phyloP scores from a whole-genome alignment of 2,329 filamentous ascomycete species.

The Talaromyces amestolkiae region DNA sequence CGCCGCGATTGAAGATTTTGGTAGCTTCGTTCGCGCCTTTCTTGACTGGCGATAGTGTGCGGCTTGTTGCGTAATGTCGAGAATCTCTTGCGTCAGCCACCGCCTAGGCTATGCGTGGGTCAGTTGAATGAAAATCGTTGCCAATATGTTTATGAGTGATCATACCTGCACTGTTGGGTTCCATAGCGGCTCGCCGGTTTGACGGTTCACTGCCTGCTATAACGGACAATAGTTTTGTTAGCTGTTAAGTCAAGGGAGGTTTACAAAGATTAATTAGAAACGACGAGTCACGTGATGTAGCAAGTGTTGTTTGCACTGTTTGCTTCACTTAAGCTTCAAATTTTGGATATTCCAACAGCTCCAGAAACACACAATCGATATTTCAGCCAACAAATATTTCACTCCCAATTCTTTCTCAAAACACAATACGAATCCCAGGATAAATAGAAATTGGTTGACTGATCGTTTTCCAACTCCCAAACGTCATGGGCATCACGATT shows the following conservation, averaged over 20 bases:
- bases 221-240: no score
- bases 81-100: conserved; percentile 76
- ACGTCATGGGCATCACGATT: conserved; percentile 59
- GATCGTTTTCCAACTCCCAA: not conserved
- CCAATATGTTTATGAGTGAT: not conserved
- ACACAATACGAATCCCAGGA: no score
- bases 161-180: not conserved
- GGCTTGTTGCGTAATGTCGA: conserved; percentile 75
- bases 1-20: conserved; percentile 88
- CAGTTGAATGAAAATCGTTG: not conserved
- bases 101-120: conserved; percentile 57
- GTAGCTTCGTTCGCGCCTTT: conserved; percentile 85
- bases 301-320: not conserved
- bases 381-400: no score
- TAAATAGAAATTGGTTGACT: no score
- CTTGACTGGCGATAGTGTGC: conserved; percentile 68
- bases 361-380: not conserved
- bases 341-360: not conserved
- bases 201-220: no score
- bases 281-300: not conserved
- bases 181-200: not conserved
- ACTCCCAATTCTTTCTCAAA: no score
- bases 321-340: conserved; percentile 1
- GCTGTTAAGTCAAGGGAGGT: no score
- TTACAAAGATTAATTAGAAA: no score